Evolutionary conservation across 345 rosid genomes (phyloP).

Genomic region (Ceriops tagal): DNA sequence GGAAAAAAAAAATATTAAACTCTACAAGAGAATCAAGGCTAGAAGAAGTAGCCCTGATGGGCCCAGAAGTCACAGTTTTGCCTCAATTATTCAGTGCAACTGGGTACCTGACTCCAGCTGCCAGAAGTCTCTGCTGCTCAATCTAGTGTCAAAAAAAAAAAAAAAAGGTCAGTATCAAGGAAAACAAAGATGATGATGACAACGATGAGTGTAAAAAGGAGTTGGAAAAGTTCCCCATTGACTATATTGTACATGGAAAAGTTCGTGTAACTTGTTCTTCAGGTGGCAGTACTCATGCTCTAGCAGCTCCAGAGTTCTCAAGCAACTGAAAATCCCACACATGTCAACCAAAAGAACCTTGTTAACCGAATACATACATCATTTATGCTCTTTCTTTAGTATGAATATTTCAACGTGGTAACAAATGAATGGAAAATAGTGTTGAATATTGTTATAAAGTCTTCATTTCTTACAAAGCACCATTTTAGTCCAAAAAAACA

Average conservation of each 20-base stretch:
- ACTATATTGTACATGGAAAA: constrained; percentile 53
- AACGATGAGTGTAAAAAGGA: not conserved
- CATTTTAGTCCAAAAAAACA: too few relatives aligned
- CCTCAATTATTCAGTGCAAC: constrained; percentile 30
- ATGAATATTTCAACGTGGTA: too few relatives aligned
- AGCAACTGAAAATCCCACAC: constrained; percentile 44
- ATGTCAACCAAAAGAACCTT: too few relatives aligned
- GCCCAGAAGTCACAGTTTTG: constrained; percentile 1
- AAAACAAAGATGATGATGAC: not conserved
- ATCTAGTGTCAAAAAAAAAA: constrained; percentile 42
- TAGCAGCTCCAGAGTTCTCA: constrained; percentile 72
- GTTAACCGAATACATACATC: too few relatives aligned
- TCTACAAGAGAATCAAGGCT: not conserved
- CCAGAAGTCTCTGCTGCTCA: constrained; percentile 79
- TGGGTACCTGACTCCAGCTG: constrained; percentile 77
- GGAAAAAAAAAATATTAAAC: not conserved
- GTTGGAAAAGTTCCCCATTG: not conserved
- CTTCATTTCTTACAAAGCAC: too few relatives aligned
- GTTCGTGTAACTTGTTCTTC: constrained; percentile 80
- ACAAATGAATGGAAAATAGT: too few relatives aligned
- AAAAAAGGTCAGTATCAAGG: not conserved
- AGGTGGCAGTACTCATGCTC: constrained; percentile 86
- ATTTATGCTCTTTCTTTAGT: too few relatives aligned
- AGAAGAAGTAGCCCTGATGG: not conserved
- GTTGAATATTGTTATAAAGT: too few relatives aligned